phyloP scores from a whole-genome alignment of 495 filamentous ascomycete species.

The Apodospora peruviana region DNA sequence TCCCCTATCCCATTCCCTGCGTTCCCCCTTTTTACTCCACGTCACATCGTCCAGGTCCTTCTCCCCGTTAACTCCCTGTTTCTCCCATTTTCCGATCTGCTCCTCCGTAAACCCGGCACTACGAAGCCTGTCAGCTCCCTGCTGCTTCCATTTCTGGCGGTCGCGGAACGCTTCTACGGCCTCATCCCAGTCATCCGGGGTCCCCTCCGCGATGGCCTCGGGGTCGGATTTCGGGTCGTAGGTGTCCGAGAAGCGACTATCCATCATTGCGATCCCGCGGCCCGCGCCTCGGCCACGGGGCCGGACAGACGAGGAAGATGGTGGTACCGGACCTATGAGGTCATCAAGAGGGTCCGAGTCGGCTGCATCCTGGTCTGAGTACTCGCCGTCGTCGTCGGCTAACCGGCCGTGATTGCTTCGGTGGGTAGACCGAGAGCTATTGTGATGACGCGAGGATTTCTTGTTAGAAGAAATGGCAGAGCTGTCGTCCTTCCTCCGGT shows the following conservation, averaged over 20 bases:
- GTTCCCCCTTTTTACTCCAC: constrained; percentile 75
- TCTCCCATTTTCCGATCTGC: constrained; percentile 74
- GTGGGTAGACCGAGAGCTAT: not conserved
- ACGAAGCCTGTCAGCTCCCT: constrained; percentile 71
- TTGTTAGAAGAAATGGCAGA: too few relatives aligned
- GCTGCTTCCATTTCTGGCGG: constrained; percentile 70
- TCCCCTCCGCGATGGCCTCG: constrained; percentile 38
- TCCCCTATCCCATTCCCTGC: constrained; percentile 75
- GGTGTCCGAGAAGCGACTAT: constrained; percentile 66
- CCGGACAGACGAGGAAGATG: constrained; percentile 44
- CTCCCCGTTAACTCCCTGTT: constrained; percentile 41
- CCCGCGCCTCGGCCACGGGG: constrained; percentile 72
- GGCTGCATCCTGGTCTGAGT: constrained; percentile 15
- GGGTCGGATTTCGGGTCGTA: constrained; percentile 77
- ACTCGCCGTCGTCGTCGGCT: not conserved
- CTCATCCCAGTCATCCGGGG: constrained; percentile 70
- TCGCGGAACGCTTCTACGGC: constrained; percentile 78
- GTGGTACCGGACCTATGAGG: constrained; percentile 74
- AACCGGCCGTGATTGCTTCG: not conserved
- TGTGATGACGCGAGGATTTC: too few relatives aligned
- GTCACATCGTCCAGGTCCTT: constrained; percentile 63
- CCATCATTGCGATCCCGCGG: constrained; percentile 59
- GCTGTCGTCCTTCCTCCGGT: not conserved
- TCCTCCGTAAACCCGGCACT: constrained; percentile 75
- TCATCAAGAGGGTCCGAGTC: constrained; percentile 77